Evolutionary conservation across 192 early-diverging fungal species (phyloP).

Genomic region (Mortierella antarctica): DNA sequence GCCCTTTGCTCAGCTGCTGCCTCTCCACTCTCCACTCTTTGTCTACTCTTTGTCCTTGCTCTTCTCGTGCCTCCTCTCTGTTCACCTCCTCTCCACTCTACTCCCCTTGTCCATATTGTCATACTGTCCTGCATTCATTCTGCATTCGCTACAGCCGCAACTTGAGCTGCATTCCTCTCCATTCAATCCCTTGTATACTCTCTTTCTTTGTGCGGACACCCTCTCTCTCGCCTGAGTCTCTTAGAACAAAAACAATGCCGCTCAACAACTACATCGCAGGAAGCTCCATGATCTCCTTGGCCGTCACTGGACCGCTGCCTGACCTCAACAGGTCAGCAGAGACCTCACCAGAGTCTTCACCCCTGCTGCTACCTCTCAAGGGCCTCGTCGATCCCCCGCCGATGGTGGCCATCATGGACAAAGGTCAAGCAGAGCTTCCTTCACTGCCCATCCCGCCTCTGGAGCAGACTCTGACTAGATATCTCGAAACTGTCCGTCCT

Average conservation of each 20-base stretch:
- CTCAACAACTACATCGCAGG: slow-evolving; percentile 8
- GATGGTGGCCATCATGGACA: slow-evolving; percentile 43
- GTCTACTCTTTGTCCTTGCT: background rate
- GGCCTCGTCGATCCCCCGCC: background rate
- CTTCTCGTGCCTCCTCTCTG: background rate
- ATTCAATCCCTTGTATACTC: background rate
- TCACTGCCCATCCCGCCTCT: slow-evolving; percentile 68
- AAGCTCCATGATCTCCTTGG: slow-evolving; percentile 30
- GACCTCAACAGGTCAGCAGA: slow-evolving; percentile 47
- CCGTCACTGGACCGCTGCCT: slow-evolving; percentile 32
- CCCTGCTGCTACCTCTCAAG: slow-evolving; percentile 3
- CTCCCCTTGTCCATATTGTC: background rate
- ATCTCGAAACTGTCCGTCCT: slow-evolving; percentile 59
- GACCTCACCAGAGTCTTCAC: slow-evolving; percentile 36
- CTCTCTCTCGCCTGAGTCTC: background rate
- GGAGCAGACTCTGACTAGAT: slow-evolving; percentile 62
- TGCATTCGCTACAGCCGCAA: too few species aligned
- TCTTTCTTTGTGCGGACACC: background rate
- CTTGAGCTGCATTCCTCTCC: background rate
- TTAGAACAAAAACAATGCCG: slow-evolving; percentile 23
- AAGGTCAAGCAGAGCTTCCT: slow-evolving; percentile 47
- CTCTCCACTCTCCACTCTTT: slow-evolving; percentile 5
- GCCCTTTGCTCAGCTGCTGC: background rate
- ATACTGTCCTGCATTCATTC: too few species aligned
- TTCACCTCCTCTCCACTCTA: background rate